phyloP scores from a whole-genome alignment of 345 rosid genomes.

The Tarenaya hassleriana region DNA sequence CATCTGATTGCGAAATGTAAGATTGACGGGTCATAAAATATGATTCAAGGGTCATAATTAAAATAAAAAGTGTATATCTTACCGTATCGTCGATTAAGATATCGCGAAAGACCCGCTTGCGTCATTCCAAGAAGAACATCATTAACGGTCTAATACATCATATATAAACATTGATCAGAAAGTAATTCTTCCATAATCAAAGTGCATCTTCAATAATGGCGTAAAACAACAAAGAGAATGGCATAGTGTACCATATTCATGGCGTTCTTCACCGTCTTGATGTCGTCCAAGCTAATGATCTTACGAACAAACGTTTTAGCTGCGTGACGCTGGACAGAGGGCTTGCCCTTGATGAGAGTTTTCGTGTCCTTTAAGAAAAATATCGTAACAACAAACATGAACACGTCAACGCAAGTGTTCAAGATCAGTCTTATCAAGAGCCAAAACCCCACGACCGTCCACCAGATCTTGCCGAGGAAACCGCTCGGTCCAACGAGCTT shows the following conservation, averaged over 20 bases:
- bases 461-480: neutral
- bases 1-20: neutral
- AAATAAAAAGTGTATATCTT: too few species aligned
- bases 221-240: too few species aligned
- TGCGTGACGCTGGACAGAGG: slow-evolving; percentile 11
- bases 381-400: slow-evolving; percentile 31
- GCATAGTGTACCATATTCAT: slow-evolving; percentile 24
- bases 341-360: slow-evolving; percentile 41
- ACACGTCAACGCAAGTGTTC: slow-evolving; percentile 44
- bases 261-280: slow-evolving; percentile 32
- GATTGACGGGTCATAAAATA: neutral
- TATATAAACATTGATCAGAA: too few species aligned
- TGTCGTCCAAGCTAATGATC: slow-evolving; percentile 44
- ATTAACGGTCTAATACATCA: slow-evolving; percentile 63
- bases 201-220: neutral
- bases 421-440: slow-evolving; percentile 29
- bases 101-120: slow-evolving; percentile 56
- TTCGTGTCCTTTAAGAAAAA: slow-evolving; percentile 42
- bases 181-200: neutral
- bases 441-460: slow-evolving; percentile 33
- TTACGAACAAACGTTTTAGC: slow-evolving; percentile 37
- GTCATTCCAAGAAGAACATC: slow-evolving; percentile 61
- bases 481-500: neutral
- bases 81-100: slow-evolving; percentile 42
- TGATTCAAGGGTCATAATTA: too few species aligned